Evolutionary conservation across 768 basidiomycete species (phyloP), one percentile per base, ranked within the genome.

Genomic region (Leccinum ochraceum): DNA sequence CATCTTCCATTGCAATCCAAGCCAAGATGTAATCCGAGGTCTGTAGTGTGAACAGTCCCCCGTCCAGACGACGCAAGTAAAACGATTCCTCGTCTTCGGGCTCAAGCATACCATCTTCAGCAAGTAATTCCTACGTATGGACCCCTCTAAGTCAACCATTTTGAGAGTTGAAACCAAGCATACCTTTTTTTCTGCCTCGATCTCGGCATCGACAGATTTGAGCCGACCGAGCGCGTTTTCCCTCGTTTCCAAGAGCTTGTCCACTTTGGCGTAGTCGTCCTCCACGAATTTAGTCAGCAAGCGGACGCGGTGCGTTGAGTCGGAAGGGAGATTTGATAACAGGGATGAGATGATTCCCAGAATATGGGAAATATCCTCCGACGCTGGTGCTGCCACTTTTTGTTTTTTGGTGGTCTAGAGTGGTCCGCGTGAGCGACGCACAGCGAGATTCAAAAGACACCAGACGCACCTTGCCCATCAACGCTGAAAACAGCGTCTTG

Each of bases 1-100:
- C 96, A 67, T 98, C 96, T 76, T 99, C 97, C 95, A 98, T 95
- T 58, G 86, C 83, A 28, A 98, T 75, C 97, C 97, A 99, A 6
- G 91, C 94, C 42, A 98, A 75, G 61, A 98, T 90, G 67, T 95
- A 98, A 73, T 98, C 96, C 44, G 94, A 84, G 17, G 88, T 94
- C 69, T 98, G 96, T 8, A 98, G 75, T 2, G 89, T 90, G 70
- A 91, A 94, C 49, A 97, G 75, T 0, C 97, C 97, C 2, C 87
- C 86, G 59, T 97, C 94, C 37, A 98, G 76, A 57, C 90, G 83
- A 34, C 88, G 86, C n/a, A 97, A 77, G 77, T 98, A 98, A 80
- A 87, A 90, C 17, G 82, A 64, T 32, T 92, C 88, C 66, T 90
- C 87, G 60, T 89, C 83, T 34, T 89, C 89, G 16, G 80, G 70